A percentile compares a stretch with the other conserved stretches of the same genome.
Evolutionary conservation across 2,329 filamentous ascomycete species (phyloP).

Genomic region (Parascedosporium putredinis): DNA sequence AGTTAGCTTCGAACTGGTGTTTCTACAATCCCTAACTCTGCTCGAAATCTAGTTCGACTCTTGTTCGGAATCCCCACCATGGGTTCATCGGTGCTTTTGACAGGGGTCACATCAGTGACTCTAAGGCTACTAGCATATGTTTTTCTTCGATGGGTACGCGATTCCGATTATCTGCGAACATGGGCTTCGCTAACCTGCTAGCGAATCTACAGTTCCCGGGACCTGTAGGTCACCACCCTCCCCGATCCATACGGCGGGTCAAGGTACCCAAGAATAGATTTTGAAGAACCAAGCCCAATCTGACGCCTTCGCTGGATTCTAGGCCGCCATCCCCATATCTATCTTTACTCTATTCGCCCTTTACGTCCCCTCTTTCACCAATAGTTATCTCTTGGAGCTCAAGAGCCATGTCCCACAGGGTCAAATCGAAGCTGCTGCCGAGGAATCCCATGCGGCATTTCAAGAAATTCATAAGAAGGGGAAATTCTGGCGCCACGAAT

Average conservation of each 20-base stretch:
- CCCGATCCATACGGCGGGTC: too few relatives aligned
- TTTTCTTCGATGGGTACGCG: slow-evolving; percentile 53
- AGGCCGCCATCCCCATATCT: slow-evolving; percentile 14
- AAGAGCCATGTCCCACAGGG: slow-evolving; percentile 50
- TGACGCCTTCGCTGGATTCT: slow-evolving; percentile 18
- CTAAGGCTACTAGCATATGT: slow-evolving; percentile 37
- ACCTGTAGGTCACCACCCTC: too few relatives aligned
- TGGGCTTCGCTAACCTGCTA: slow-evolving; percentile 21
- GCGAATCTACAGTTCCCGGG: too few relatives aligned
- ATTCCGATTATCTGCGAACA: slow-evolving; percentile 5
- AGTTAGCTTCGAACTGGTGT: too few relatives aligned
- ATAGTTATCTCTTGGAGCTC: slow-evolving; percentile 45
- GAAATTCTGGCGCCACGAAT: too few relatives aligned
- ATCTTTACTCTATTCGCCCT: slow-evolving; percentile 53
- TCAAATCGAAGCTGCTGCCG: slow-evolving; percentile 43
- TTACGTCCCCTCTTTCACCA: slow-evolving; percentile 54
- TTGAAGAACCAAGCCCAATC: slow-evolving; percentile 16
- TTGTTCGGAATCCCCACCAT: not conserved
- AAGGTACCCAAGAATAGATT: too few relatives aligned
- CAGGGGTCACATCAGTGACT: slow-evolving; percentile 25
- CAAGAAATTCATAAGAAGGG: slow-evolving; percentile 19
- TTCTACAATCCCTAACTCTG: not conserved
- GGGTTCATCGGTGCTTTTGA: slow-evolving; percentile 17
- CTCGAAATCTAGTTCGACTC: not conserved
- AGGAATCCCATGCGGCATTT: slow-evolving; percentile 22